Conservation (phyloP, 2,329 filamentous ascomycete species). For the Neonectria magnoliae region DNA sequence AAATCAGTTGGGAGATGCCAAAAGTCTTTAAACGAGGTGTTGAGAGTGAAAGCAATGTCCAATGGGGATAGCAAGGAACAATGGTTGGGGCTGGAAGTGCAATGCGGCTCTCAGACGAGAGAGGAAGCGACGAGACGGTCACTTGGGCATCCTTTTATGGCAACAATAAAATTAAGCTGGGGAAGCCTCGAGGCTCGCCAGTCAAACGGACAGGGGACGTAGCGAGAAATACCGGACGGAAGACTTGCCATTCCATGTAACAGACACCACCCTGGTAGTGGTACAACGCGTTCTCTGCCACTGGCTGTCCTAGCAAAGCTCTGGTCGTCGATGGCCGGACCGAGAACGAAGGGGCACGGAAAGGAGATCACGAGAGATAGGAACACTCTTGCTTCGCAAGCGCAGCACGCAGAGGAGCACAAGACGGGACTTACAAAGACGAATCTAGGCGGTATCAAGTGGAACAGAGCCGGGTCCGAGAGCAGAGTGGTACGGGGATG, state of each 20-base stretch:
- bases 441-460: slow-evolving; percentile 17
- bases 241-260: background rate
- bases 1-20: background rate
- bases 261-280: background rate
- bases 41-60: background rate
- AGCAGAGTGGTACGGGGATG: slow-evolving; percentile 20
- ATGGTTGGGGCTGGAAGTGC: background rate
- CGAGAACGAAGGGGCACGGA: background rate
- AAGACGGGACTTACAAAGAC: slow-evolving; percentile 26
- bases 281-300: background rate
- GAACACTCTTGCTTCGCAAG: slow-evolving; percentile 4
- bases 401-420: slow-evolving; percentile 10
- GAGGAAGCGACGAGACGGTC: background rate
- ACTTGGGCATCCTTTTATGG: background rate
- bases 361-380: background rate
- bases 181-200: background rate
- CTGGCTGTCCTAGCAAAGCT: background rate
- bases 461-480: slow-evolving; percentile 18
- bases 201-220: background rate
- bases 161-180: background rate
- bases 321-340: background rate
- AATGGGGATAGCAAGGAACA: background rate
- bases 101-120: background rate
- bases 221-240: background rate
- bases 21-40: background rate